phyloP scores from a whole-genome alignment of 2,329 filamentous ascomycete genomes.

The Apiospora aurea region DNA sequence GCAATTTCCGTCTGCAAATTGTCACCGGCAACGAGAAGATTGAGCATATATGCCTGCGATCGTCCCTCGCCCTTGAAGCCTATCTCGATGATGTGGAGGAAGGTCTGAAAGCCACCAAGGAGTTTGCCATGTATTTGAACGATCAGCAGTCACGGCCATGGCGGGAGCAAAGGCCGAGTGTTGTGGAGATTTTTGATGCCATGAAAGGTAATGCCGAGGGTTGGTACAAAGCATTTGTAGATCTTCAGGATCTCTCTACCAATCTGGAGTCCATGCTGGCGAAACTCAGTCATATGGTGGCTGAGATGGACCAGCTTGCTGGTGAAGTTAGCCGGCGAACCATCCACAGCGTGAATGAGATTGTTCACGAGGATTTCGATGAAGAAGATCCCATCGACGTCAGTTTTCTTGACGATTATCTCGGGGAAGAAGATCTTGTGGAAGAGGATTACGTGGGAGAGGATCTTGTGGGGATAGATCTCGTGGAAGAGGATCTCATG shows the following conservation, averaged over 20 bases:
- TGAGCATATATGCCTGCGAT: constrained; percentile 85
- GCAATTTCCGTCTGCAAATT: constrained; percentile 81
- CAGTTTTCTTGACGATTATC: neutral
- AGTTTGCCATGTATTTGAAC: constrained; percentile 78
- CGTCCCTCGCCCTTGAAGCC: constrained; percentile 77
- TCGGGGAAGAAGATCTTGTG: neutral
- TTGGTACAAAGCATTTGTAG: constrained; percentile 82
- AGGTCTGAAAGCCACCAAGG: constrained; percentile 76
- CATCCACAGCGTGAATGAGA: constrained; percentile 37
- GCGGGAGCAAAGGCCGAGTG: constrained; percentile 66
- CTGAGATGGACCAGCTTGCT: constrained; percentile 86
- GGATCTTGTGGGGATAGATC: neutral
- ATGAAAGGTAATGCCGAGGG: constrained; percentile 95
- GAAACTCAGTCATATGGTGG: constrained; percentile 77
- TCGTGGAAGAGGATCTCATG: constrained; percentile 43
- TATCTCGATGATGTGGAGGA: constrained; percentile 80
- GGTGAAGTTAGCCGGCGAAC: constrained; percentile 82
- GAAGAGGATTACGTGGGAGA: neutral
- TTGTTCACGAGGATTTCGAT: constrained; percentile 58
- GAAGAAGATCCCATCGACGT: constrained; percentile 10
- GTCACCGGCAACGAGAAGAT: constrained; percentile 90
- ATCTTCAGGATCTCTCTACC: constrained; percentile 76
- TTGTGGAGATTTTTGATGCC: constrained; percentile 79
- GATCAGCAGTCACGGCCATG: constrained; percentile 68
- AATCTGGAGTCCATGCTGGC: constrained; percentile 73